phyloP scores from a whole-genome alignment of 805 yeast genomes.

The Saccharomycopsis fermentans region DNA sequence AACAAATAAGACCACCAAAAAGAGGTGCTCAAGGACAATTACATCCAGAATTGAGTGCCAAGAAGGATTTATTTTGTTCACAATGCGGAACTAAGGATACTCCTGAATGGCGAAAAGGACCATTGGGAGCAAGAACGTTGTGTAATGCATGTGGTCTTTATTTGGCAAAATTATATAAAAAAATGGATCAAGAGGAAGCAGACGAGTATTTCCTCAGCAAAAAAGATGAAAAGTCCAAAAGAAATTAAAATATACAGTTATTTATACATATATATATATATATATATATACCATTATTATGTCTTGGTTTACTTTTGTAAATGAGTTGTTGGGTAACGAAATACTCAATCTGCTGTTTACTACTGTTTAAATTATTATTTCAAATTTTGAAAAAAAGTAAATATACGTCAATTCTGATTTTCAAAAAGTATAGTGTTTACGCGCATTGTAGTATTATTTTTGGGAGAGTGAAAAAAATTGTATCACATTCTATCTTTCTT shows the following conservation, averaged over 20 bases:
- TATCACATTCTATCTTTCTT: too few species aligned
- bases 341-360: too few species aligned
- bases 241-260: not conserved
- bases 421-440: too few species aligned
- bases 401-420: too few species aligned
- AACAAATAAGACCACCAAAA: conserved; percentile 8
- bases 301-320: too few species aligned
- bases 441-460: too few species aligned
- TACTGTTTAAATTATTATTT: too few species aligned
- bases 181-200: conserved; percentile 32
- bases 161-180: conserved; percentile 45
- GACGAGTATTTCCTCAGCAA: conserved; percentile 27
- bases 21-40: conserved; percentile 25
- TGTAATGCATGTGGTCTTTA: conserved; percentile 92
- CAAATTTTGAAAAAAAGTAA: too few species aligned
- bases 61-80: conserved; percentile 29
- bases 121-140: conserved; percentile 67
- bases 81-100: conserved; percentile 71
- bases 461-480: too few species aligned
- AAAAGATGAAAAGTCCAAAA: not conserved
- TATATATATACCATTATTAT: too few species aligned
- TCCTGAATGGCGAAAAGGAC: conserved; percentile 93
- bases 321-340: too few species aligned
- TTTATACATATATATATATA: too few species aligned
- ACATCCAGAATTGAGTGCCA: conserved; percentile 28